A percentile compares a stretch with the other conserved stretches of the same genome.
Evolutionary conservation across 371 early-diverging fungal species (phyloP).

Genomic region (Lichtheimia hyalospora): DNA sequence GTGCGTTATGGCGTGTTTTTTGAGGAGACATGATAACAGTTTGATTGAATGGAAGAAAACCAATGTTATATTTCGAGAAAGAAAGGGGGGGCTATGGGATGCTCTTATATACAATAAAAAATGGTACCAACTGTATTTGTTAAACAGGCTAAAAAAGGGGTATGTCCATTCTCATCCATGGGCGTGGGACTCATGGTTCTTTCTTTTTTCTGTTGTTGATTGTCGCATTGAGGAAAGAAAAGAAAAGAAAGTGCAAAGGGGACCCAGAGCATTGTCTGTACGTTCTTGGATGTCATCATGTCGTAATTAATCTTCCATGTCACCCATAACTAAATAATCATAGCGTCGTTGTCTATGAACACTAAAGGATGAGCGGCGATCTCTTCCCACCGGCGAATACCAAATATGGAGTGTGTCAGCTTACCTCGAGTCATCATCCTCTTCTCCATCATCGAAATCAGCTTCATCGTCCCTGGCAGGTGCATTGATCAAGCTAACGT

Average conservation of each 20-base stretch:
- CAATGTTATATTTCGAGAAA: too few species aligned
- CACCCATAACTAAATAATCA: constrained; percentile 43
- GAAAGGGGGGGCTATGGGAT: constrained; percentile 3
- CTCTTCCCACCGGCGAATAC: constrained; percentile 1
- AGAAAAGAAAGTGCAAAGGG: background rate
- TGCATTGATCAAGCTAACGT: background rate
- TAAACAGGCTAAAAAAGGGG: too few species aligned
- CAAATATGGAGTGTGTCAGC: background rate
- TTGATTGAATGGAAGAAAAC: too few species aligned
- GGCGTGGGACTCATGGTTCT: constrained; percentile 7
- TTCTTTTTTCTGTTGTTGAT: background rate
- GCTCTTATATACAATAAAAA: constrained; percentile 2
- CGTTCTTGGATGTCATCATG: constrained; percentile 9
- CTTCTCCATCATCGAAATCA: constrained; percentile 7
- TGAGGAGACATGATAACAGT: constrained; percentile 7
- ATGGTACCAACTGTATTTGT: background rate
- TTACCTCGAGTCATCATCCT: background rate
- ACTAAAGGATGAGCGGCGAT: constrained; percentile 5
- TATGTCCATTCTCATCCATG: background rate
- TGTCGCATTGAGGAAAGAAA: constrained; percentile 5
- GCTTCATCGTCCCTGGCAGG: constrained; percentile 2
- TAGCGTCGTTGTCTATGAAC: constrained; percentile 24
- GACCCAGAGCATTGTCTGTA: background rate
- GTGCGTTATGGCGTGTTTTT: constrained; percentile 1
- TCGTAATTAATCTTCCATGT: constrained; percentile 34